A percentile compares a stretch with the other conserved stretches of the same genome.
Conservation (phyloP, 345 rosid genomes). For the Dovyalis caffra region DNA sequence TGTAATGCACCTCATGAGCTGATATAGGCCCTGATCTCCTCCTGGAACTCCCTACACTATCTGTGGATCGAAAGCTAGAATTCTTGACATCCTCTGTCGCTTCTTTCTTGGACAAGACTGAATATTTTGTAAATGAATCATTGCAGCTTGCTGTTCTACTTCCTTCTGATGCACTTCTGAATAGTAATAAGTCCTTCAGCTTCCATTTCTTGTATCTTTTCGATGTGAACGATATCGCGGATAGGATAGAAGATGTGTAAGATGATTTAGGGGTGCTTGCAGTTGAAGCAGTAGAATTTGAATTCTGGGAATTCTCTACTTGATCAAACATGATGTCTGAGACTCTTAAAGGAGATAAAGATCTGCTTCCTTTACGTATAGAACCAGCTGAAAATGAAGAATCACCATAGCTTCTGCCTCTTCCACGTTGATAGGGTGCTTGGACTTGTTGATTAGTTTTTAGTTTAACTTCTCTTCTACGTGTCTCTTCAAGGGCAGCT, state of each 20-base stretch:
- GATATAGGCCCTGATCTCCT: constrained; percentile 46
- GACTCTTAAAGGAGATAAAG: constrained; percentile 74
- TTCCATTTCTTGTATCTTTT: constrained; percentile 72
- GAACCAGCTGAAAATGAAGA: constrained; percentile 26
- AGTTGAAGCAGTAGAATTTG: constrained; percentile 25
- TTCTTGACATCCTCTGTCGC: constrained; percentile 44
- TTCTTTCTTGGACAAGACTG: constrained; percentile 47
- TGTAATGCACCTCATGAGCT: constrained; percentile 87
- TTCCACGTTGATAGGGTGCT: constrained; percentile 24
- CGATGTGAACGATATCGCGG: constrained; percentile 57
- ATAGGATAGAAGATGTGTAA: constrained; percentile 51
- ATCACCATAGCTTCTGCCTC: constrained; percentile 28
- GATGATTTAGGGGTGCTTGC: constrained; percentile 28
- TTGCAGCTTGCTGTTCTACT: constrained; percentile 50
- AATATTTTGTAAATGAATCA: constrained; percentile 49
- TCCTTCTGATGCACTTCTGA: constrained; percentile 93
- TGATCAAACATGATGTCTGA: constrained; percentile 54
- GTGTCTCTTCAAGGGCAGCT: constrained; percentile 38
- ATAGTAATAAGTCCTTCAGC: constrained; percentile 67
- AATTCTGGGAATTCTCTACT: constrained; percentile 33
- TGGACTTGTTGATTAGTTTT: background rate
- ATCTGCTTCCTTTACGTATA: constrained; percentile 64
- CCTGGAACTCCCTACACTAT: constrained; percentile 47
- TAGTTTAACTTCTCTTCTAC: constrained; percentile 8
- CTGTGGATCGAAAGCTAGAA: constrained; percentile 67